phyloP scores from a whole-genome alignment of 805 yeast species.

The Priceomyces carsonii region DNA sequence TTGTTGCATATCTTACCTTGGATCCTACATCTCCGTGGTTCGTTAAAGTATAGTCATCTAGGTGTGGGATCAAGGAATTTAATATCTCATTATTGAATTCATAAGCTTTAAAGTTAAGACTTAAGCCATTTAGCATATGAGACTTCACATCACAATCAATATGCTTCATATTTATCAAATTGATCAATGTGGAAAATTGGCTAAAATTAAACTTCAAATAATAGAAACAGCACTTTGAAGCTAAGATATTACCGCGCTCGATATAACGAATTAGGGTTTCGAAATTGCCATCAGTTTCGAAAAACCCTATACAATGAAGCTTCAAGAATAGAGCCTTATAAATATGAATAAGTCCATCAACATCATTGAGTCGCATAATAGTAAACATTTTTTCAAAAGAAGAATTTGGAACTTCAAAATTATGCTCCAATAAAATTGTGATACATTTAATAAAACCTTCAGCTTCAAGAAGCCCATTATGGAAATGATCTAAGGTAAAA shows the following conservation, averaged over 20 bases:
- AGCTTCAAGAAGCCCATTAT: slow-evolving; percentile 31
- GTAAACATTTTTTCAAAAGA: slow-evolving; percentile 11
- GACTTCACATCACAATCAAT: slow-evolving; percentile 33
- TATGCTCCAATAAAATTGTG: no score
- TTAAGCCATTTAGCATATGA: slow-evolving; percentile 23
- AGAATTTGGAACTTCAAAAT: background rate
- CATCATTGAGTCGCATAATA: slow-evolving; percentile 12
- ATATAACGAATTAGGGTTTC: slow-evolving; percentile 38
- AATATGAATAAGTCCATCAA: slow-evolving; percentile 9
- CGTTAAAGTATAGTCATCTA: slow-evolving; percentile 78
- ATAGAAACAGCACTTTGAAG: slow-evolving; percentile 38
- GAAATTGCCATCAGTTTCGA: slow-evolving; percentile 12
- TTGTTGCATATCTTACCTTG: slow-evolving; percentile 56
- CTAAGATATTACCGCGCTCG: slow-evolving; percentile 35
- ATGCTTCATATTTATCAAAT: slow-evolving; percentile 20
- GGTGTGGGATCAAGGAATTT: slow-evolving; percentile 27
- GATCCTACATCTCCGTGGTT: slow-evolving; percentile 93
- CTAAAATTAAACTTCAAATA: slow-evolving; percentile 11
- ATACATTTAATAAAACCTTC: slow-evolving; percentile 33
- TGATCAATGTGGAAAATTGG: slow-evolving; percentile 18
- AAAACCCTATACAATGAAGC: slow-evolving; percentile 5
- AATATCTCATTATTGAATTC: slow-evolving; percentile 10
- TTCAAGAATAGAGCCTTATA: slow-evolving; percentile 16
- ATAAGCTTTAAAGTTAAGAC: slow-evolving; percentile 9
- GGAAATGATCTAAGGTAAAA: slow-evolving; percentile 30